Evolutionary conservation across 2,329 filamentous ascomycete species (phyloP).

Genomic region (Colletotrichum eremochloae): DNA sequence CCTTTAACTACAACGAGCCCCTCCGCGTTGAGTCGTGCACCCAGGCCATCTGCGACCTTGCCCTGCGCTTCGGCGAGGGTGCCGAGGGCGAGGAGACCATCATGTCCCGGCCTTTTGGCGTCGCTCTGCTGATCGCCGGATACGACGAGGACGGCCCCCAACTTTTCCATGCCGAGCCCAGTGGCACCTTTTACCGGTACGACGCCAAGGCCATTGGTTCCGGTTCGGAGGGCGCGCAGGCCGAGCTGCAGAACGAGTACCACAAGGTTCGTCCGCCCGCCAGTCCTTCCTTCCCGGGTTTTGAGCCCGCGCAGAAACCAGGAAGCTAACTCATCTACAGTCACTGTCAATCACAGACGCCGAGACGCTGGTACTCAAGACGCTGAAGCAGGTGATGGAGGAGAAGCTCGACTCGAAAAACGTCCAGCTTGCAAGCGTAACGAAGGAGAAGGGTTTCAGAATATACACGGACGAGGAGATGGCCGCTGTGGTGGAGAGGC

Average conservation of each 20-base stretch:
- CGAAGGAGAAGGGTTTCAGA: constrained; percentile 96
- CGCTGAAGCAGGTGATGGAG: constrained; percentile 99
- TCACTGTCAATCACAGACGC: constrained; percentile 93
- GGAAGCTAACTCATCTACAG: constrained; percentile 52
- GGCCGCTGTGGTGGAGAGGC: constrained; percentile 88
- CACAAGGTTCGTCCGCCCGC: constrained; percentile 75
- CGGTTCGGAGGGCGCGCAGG: constrained; percentile 96
- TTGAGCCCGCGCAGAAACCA: neutral
- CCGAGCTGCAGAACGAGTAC: constrained; percentile 98
- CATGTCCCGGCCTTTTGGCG: constrained; percentile 97
- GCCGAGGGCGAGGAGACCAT: constrained; percentile 98
- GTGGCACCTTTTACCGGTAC: constrained; percentile 98
- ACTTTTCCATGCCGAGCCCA: constrained; percentile 97
- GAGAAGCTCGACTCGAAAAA: constrained; percentile 99
- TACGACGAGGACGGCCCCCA: constrained; percentile 97
- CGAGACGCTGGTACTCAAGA: constrained; percentile 96
- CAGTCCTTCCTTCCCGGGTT: neutral
- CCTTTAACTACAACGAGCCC: constrained; percentile 97
- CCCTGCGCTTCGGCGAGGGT: constrained; percentile 95
- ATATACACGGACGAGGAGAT: constrained; percentile 99
- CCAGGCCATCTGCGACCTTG: constrained; percentile 97
- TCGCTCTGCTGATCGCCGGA: constrained; percentile 94
- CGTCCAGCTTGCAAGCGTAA: constrained; percentile 97
- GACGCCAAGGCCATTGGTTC: constrained; percentile 99
- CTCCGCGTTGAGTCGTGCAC: constrained; percentile 97